Evolutionary conservation across 768 basidiomycete genomes (phyloP).

Genomic region (Mycena vitilis): DNA sequence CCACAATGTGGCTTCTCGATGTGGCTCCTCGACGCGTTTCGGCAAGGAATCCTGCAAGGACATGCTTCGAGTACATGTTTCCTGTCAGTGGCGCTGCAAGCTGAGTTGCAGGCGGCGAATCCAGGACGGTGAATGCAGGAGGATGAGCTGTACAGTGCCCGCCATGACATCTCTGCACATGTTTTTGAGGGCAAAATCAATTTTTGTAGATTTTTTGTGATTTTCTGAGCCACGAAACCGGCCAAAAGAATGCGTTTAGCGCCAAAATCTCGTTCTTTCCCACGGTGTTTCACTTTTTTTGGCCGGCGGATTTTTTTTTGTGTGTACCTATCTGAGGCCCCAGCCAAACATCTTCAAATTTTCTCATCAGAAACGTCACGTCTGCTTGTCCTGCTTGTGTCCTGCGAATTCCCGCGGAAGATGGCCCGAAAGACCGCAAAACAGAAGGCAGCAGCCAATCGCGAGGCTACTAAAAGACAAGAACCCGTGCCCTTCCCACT

Average conservation of each 20-base stretch:
- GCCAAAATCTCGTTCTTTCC: constrained; percentile 12
- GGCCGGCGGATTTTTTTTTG: background rate
- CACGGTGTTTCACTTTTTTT: constrained; percentile 3
- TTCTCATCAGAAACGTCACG: background rate
- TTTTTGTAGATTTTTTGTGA: constrained; percentile 21
- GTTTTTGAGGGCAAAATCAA: background rate
- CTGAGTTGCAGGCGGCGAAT: too few species aligned
- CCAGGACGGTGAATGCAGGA: too few species aligned
- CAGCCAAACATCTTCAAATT: background rate
- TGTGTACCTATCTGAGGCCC: background rate
- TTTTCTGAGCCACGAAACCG: constrained; percentile 16
- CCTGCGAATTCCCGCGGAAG: background rate
- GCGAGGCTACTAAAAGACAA: background rate
- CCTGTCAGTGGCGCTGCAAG: too few species aligned
- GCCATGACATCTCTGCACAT: constrained; percentile 3
- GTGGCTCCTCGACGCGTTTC: too few species aligned
- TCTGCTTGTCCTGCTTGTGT: too few species aligned
- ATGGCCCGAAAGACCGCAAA: background rate
- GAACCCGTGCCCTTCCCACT: background rate
- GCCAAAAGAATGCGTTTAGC: constrained; percentile 19
- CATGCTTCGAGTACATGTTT: too few species aligned
- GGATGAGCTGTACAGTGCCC: constrained; percentile 13
- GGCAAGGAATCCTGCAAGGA: too few species aligned
- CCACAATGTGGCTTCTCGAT: too few species aligned
- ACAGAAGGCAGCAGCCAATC: background rate